A percentile compares a stretch with the other conserved stretches of the same genome.
These are phyloP conservation scores for Miamiensis avidus DNA, from an alignment of 169 alveolate species.

Conservation along the genomic window DNA sequence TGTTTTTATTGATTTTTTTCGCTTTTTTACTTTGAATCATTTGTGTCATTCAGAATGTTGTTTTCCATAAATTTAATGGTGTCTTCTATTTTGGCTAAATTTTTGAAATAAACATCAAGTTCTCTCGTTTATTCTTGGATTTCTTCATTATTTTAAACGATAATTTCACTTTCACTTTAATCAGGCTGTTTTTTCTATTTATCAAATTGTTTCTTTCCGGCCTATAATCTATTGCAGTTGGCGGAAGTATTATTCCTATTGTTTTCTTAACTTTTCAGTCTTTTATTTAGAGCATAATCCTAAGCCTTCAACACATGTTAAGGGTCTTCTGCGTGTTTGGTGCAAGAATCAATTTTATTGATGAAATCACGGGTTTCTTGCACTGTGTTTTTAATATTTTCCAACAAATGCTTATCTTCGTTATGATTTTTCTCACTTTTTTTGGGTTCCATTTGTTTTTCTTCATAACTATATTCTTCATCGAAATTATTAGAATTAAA, in stretches of 20 bases:
- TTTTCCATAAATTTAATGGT: conserved; percentile 23
- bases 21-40: not conserved
- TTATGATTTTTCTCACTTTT: no score
- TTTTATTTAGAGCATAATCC: not conserved
- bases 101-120: not conserved
- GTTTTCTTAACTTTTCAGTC: no score
- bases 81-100: conserved; percentile 18
- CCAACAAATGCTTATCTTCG: not conserved
- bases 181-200: not conserved
- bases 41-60: not conserved
- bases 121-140: not conserved
- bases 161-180: not conserved
- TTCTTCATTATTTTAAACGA: not conserved
- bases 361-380: not conserved
- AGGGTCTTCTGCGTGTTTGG: not conserved
- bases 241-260: not conserved
- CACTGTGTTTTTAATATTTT: not conserved
- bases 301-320: not conserved
- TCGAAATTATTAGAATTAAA: no score
- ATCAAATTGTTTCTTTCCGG: not conserved
- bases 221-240: not conserved
- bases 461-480: no score
- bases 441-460: not conserved
- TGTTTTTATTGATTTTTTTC: not conserved
- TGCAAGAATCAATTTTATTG: not conserved